Evolutionary conservation across 1,284 basidiomycete genomes (phyloP), one percentile per base, ranked within the genome.

Genomic region (Schizophyllum amplum): DNA sequence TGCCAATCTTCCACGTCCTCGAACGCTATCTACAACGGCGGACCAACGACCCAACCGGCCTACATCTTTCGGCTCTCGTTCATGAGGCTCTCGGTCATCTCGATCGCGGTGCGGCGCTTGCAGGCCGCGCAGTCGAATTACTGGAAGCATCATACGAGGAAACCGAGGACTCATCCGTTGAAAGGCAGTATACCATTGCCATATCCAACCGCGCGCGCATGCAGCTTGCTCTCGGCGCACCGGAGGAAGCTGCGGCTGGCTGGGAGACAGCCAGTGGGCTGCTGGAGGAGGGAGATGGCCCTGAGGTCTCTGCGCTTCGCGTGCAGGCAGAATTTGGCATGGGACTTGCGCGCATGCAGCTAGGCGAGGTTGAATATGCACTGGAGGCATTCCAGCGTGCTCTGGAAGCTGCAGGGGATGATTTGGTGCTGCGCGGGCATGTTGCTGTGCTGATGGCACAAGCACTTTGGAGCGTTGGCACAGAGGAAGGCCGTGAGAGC

Each of bases 111-210:
- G 72, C 76, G 20, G 72, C 77, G 48, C 75, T 84, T 42, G 77
- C 90, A 21, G 71, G 77, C n/a, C 80, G 82, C 47, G 84, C 90
- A 4, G 88, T 92, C 4, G 60, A 71, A 1, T 75, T 95, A 13
- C 75, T 99, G 22, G 97, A 99, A 70, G 79, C 84, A 1, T 78
- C 83, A 25, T 99, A 98, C 69, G 97, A 99, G 69, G 83, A 87
- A 54, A 82, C 81, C 1, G 97, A 99, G 68, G 87, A 90, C 53
- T 67, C 83, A 0, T 72, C 77, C 20, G 81, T 92, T 17, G 96
- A 98, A 68, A 73, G 78, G 24, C 84, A 83, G 59, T 99, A 90
- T 68, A 84, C 84, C 5, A 82, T 94, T 26, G 92, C 94, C 0
- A 89, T 94, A 59, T 75, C 81, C 33, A 98, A 92, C 60, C 73